phyloP scores from a whole-genome alignment of 345 rosid genomes.

The Diplotaxis tenuifolia region DNA sequence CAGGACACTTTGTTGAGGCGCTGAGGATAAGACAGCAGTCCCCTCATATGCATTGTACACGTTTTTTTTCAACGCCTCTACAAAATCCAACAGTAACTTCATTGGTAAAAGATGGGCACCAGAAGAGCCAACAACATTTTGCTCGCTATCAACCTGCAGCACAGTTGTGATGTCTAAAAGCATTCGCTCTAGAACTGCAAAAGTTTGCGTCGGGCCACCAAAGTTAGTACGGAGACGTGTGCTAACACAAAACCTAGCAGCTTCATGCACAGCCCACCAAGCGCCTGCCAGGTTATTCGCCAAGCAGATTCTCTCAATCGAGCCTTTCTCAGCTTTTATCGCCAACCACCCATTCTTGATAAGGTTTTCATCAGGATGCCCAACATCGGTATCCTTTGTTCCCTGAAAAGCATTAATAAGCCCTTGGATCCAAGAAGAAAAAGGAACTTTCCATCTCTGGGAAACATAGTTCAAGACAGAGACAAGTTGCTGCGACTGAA shows the following conservation, averaged over 20 bases:
- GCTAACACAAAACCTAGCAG: constrained; percentile 81
- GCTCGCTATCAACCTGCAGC: constrained; percentile 71
- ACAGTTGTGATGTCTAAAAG: constrained; percentile 82
- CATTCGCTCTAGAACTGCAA: constrained; percentile 92
- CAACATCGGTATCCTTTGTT: constrained; percentile 44
- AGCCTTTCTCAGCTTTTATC: constrained; percentile 57
- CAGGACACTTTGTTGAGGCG: constrained; percentile 67
- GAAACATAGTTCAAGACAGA: constrained; percentile 87
- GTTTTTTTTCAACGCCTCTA: constrained; percentile 85
- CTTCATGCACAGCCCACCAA: constrained; percentile 98
- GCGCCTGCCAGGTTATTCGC: constrained; percentile 81
- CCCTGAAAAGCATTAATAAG: constrained; percentile 55
- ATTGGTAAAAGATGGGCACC: constrained; percentile 90
- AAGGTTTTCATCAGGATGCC: constrained; percentile 60
- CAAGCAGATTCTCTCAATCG: constrained; percentile 63
- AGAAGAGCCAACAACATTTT: constrained; percentile 72
- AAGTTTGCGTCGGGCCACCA: constrained; percentile 97
- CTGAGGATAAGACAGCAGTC: constrained; percentile 71
- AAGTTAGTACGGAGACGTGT: constrained; percentile 89
- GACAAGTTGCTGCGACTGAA: constrained; percentile 87
- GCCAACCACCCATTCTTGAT: constrained; percentile 50
- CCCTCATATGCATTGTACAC: constrained; percentile 94
- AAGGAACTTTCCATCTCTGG: constrained; percentile 86
- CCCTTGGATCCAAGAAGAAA: constrained; percentile 82
- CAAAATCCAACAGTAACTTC: constrained; percentile 89